Evolutionary conservation across 371 early-diverging fungal species (phyloP).

Genomic region (Mucor piriformis): DNA sequence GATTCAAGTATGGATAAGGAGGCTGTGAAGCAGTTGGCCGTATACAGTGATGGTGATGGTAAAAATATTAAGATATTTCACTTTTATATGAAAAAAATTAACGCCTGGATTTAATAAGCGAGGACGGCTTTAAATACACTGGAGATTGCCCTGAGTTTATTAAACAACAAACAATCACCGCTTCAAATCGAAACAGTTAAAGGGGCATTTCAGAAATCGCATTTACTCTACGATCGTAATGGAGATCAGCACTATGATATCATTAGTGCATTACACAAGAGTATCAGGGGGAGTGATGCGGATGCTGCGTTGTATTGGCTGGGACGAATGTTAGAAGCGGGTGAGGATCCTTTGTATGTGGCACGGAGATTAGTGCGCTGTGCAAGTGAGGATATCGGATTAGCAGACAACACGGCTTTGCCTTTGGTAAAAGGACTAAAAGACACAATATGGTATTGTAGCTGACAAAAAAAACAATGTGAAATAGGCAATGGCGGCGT

Average conservation of each 20-base stretch:
- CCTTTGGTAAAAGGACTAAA: constrained; percentile 36
- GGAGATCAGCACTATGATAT: constrained; percentile 90
- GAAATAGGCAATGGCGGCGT: constrained; percentile 66
- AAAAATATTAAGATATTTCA: constrained; percentile 7
- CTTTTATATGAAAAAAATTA: not conserved
- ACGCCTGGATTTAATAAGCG: constrained; percentile 37
- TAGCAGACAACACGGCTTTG: constrained; percentile 80
- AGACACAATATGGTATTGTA: too few species aligned
- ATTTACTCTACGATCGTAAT: constrained; percentile 78
- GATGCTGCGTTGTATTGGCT: constrained; percentile 88
- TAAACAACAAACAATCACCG: constrained; percentile 28
- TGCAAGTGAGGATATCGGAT: constrained; percentile 89
- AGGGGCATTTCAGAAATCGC: constrained; percentile 77
- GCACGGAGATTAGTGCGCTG: constrained; percentile 74
- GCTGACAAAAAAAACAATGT: too few species aligned
- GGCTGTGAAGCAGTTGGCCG: constrained; percentile 52
- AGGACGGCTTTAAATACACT: constrained; percentile 71
- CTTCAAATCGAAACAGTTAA: constrained; percentile 33
- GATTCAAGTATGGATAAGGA: constrained; percentile 29
- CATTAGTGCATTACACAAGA: constrained; percentile 88
- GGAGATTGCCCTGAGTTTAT: constrained; percentile 60
- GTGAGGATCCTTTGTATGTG: constrained; percentile 90
- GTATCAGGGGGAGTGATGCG: constrained; percentile 78
- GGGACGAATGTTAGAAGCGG: constrained; percentile 85
- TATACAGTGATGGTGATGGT: constrained; percentile 74